These are phyloP conservation scores for Ampelomyces quisqualis DNA, from an alignment of 2,329 filamentous ascomycete genomes.

Conservation along the genomic window DNA sequence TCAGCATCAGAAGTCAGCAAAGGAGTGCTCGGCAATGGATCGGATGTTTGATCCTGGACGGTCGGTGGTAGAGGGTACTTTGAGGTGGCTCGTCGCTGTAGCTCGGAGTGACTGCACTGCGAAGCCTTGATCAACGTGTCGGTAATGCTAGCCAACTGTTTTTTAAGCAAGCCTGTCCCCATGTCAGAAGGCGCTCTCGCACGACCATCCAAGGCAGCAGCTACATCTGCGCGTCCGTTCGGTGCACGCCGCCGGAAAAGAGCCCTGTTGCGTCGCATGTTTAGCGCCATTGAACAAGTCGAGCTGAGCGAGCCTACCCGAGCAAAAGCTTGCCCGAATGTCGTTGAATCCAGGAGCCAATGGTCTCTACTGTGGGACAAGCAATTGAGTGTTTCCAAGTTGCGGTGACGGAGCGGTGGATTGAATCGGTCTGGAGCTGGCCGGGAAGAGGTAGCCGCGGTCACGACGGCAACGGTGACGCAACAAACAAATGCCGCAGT, in stretches of 20 bases:
- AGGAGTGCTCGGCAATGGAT: not conserved
- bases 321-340: not conserved
- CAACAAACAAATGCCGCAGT: constrained; percentile 2
- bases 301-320: not conserved
- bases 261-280: constrained; percentile 2
- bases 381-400: too few species aligned
- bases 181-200: not conserved
- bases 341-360: not conserved
- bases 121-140: constrained; percentile 17
- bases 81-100: constrained; percentile 1
- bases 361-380: not conserved
- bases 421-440: too few species aligned
- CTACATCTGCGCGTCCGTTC: not conserved
- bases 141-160: constrained; percentile 21
- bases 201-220: constrained; percentile 2
- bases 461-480: not conserved
- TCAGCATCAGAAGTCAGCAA: constrained; percentile 1
- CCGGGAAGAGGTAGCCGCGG: too few species aligned
- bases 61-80: not conserved
- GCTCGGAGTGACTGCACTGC: constrained; percentile 14
- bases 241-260: not conserved
- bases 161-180: constrained; percentile 10
- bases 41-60: too few species aligned
- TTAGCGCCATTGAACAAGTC: not conserved
- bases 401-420: not conserved